Base-by-base conservation (phyloP, 345 rosid genomes). In the Microcos paniculata region DNA sequence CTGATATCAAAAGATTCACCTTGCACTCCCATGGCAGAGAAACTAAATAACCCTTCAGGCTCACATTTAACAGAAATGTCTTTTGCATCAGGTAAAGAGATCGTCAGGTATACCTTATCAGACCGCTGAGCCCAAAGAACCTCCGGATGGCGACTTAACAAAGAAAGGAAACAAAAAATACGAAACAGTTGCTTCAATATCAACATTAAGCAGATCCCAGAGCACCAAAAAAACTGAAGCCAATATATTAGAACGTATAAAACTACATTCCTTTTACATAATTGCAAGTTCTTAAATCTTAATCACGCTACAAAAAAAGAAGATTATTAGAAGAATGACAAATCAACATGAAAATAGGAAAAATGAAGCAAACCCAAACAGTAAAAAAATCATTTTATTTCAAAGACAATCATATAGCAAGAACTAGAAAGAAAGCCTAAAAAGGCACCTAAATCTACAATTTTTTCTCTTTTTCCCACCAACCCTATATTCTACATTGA, bases 51-150 rank as follows among this genome's bases (percentile, higher is more conserved):
- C 3, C 99, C 94, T 65, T 84, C 84, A 35, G 91, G 87, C 55
- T 96, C 94, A 58, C 91, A 90, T 83, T 90, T 92, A 46, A 89
- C 94, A 1, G 93, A 85, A 63, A 96, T 81, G 31, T 89, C 89
- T 59, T 81, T 92, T 1, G 98, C 98, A 63, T 96, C 99, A 18
- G 99, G 98, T 64, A 96, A 85, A 40, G 98, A 85, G 1, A 96
- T 80, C 1, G 97, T 96, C 42, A 96, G 76, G 82, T 90, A 87
- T 15, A 93, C 91, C 77, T 85, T 96, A 70, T 90, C 97, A 8
- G 97, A 93, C 75, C 94, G 85, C 81, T 96, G 98, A 68, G 99
- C 98, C 98, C 97, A 93, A 57, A 96, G 93, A 79, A 93, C 98
- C 85, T 96, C 98, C 1, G 98, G 97, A 31, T 93, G 88, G 68